A percentile compares a stretch with the other conserved stretches of the same genome.
phyloP scores from a whole-genome alignment of 164 flowering plant genomes.

The Stephania cephalantha region DNA sequence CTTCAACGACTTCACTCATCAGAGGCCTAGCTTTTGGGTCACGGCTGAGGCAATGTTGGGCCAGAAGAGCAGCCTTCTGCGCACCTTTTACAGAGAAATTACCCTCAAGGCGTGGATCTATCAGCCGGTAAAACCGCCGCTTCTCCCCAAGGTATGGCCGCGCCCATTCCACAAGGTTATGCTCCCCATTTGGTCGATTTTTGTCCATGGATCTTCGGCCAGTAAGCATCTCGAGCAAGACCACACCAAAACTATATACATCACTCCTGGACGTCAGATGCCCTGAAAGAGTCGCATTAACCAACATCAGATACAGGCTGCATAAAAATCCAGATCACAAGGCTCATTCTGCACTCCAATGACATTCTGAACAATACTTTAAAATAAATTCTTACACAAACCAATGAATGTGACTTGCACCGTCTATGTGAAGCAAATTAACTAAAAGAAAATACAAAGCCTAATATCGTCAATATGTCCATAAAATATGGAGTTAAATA shows the following conservation, averaged over 20 bases:
- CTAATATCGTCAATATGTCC: neutral
- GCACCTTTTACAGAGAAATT: conserved; percentile 86
- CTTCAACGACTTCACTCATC: conserved; percentile 82
- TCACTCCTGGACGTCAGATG: conserved; percentile 87
- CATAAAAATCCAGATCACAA: neutral
- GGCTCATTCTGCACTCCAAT: neutral
- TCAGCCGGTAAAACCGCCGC: conserved; percentile 56
- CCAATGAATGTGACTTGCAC: neutral
- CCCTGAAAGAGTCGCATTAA: conserved; percentile 32
- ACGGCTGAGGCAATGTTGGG: conserved; percentile 73
- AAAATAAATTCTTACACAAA: neutral
- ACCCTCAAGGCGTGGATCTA: conserved; percentile 86
- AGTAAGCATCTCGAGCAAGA: conserved; percentile 79
- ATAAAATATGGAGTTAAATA: neutral
- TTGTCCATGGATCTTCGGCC: conserved; percentile 94
- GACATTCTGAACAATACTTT: neutral
- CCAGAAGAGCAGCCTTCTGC: conserved; percentile 71
- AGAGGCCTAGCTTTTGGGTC: conserved; percentile 74
- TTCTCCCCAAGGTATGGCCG: conserved; percentile 75
- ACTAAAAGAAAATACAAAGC: neutral
- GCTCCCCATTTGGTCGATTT: conserved; percentile 82
- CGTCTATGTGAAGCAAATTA: neutral
- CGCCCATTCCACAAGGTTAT: conserved; percentile 92
- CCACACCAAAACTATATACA: conserved; percentile 92
- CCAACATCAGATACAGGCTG: neutral